phyloP scores from a whole-genome alignment of 169 alveolate genomes.

The Plasmodium vinckei region DNA sequence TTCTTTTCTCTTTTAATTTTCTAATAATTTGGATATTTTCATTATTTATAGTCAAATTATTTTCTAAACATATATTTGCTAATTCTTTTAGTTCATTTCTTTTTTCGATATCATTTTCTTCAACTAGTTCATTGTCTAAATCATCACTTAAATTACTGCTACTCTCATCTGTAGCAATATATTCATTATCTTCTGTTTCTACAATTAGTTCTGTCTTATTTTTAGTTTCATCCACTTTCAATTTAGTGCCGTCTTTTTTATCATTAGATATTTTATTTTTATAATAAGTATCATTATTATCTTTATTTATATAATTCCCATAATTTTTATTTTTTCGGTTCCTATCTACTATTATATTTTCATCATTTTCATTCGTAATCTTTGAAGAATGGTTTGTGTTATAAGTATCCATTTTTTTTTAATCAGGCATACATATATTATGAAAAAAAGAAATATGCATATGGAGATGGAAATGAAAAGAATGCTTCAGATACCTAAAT shows the following conservation, averaged over 20 bases:
- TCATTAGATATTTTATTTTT: slow-evolving; percentile 33
- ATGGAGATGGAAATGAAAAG: no score
- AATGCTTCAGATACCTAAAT: no score
- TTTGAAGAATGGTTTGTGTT: slow-evolving; percentile 2
- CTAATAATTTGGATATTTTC: slow-evolving; percentile 74
- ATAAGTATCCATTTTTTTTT: slow-evolving; percentile 28
- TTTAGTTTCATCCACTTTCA: neutral
- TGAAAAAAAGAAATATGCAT: no score
- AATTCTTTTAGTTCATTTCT: slow-evolving; percentile 65
- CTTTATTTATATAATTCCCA: slow-evolving; percentile 24
- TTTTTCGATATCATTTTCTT: slow-evolving; percentile 27
- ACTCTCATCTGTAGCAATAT: slow-evolving; percentile 2
- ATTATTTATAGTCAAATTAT: slow-evolving; percentile 43
- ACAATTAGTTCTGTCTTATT: neutral
- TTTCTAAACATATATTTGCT: slow-evolving; percentile 72
- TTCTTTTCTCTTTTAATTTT: slow-evolving; percentile 72
- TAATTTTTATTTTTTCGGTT: slow-evolving; percentile 62
- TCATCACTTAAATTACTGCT: neutral
- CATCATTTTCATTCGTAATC: slow-evolving; percentile 42
- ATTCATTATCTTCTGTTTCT: no score
- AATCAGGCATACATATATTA: neutral
- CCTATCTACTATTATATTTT: slow-evolving; percentile 26
- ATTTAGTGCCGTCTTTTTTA: slow-evolving; percentile 13
- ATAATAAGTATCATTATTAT: slow-evolving; percentile 9
- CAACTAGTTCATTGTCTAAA: neutral